Percentiles rank a stretch among this genome's conserved stretches.
phyloP scores from a whole-genome alignment of 345 rosid species.

The Gossypioides kirkii region DNA sequence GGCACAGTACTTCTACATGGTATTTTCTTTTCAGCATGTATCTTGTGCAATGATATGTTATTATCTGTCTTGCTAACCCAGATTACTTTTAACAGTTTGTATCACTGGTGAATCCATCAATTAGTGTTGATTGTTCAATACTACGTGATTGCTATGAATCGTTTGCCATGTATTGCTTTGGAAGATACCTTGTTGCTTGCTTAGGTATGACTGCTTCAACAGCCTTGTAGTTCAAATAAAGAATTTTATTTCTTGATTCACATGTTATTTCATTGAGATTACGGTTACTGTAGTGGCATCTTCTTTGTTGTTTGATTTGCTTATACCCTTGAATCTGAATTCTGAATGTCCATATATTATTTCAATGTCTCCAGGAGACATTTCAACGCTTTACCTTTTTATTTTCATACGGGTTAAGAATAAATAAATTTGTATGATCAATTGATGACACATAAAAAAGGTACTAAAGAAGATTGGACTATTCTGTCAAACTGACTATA shows the following conservation, averaged over 20 bases:
- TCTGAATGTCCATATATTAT: not conserved
- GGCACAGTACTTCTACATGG: not conserved
- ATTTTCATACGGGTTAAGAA: not conserved
- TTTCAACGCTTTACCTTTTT: too few relatives aligned
- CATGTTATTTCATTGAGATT: not conserved
- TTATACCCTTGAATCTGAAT: not conserved
- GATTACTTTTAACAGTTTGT: slow-evolving; percentile 51
- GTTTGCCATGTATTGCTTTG: slow-evolving; percentile 99
- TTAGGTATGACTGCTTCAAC: slow-evolving; percentile 51
- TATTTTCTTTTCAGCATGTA: not conserved
- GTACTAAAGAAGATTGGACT: not conserved
- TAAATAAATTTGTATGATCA: not conserved
- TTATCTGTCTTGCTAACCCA: slow-evolving; percentile 8
- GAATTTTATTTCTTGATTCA: not conserved
- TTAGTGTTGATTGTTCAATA: slow-evolving; percentile 77
- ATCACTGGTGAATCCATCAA: slow-evolving; percentile 81
- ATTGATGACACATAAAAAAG: not conserved
- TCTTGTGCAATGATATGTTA: not conserved
- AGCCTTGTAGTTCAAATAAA: not conserved
- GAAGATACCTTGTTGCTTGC: slow-evolving; percentile 98
- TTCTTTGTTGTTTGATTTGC: not conserved
- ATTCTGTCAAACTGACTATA: not conserved
- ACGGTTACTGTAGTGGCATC: not conserved
- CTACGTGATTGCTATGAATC: slow-evolving; percentile 98
- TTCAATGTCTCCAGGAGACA: not conserved